A percentile compares a stretch with the other conserved stretches of the same genome.
Conservation (phyloP, 202 grass and related monocot species). For the Elaeis oleifera region DNA sequence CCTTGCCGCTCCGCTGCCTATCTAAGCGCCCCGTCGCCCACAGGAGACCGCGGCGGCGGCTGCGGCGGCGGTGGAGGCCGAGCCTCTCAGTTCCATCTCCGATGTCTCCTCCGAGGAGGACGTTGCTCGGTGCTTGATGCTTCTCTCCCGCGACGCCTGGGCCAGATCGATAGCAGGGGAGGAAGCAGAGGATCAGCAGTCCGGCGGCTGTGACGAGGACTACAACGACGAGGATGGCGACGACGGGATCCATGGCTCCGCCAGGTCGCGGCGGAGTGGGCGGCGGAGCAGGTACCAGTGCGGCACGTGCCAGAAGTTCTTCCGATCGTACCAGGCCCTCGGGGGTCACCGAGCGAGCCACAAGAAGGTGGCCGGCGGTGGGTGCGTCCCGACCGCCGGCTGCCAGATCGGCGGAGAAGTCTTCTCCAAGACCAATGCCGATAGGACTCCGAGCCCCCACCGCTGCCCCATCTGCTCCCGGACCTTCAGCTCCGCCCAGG, state of each 20-base stretch:
- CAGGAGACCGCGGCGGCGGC: too few species aligned
- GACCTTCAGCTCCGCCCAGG: not conserved
- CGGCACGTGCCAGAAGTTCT: not conserved
- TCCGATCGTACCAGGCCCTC: slow-evolving; percentile 9
- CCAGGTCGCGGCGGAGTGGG: not conserved
- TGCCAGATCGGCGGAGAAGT: too few species aligned
- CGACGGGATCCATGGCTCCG: not conserved
- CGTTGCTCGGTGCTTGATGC: slow-evolving; percentile 15
- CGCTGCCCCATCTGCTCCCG: slow-evolving; percentile 1
- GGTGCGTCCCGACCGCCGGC: too few species aligned
- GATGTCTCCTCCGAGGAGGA: slow-evolving; percentile 7
- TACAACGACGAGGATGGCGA: not conserved
- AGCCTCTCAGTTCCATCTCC: slow-evolving; percentile 6
- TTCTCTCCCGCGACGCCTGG: slow-evolving; percentile 16
- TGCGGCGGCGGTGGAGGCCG: not conserved
- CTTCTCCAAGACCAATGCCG: too few species aligned
- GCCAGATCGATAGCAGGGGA: not conserved
- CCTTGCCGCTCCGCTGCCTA: not conserved
- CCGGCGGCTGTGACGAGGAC: not conserved
- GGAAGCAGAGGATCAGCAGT: not conserved
- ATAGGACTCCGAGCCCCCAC: not conserved
- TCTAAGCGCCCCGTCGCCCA: not conserved
- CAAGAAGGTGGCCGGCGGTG: not conserved
- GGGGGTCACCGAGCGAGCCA: slow-evolving; percentile 7
- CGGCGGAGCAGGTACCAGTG: slow-evolving; percentile 1